Conservation (phyloP, 371 early-diverging fungal species). For the Mucor irregularis region DNA sequence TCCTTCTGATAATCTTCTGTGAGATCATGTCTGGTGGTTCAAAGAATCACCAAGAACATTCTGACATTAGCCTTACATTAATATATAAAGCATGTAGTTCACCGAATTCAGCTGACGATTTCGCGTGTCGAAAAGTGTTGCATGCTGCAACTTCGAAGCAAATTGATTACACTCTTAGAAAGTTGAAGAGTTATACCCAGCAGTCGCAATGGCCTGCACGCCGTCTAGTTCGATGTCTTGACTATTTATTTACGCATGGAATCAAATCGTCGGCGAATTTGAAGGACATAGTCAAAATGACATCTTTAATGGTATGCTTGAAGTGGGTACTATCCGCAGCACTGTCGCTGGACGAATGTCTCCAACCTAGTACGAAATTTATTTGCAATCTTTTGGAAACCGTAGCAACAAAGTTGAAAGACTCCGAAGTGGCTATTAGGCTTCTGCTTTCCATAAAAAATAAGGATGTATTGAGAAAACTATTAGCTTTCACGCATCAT, state of each 20-base stretch:
- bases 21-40: too few relatives aligned
- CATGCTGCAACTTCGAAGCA: conserved; percentile 6
- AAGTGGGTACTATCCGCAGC: neutral
- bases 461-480: neutral
- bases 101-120: neutral
- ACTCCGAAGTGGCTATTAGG: too few relatives aligned
- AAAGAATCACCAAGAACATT: too few relatives aligned
- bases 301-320: conserved; percentile 6
- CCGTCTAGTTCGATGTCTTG: conserved; percentile 19
- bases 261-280: neutral
- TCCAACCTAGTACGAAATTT: neutral
- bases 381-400: conserved; percentile 1
- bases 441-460: neutral
- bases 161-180: conserved; percentile 9
- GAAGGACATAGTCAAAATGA: neutral
- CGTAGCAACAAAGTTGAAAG: neutral
- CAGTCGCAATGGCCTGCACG: conserved; percentile 8
- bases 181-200: conserved; percentile 8
- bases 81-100: conserved; percentile 9
- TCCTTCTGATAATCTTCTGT: too few relatives aligned
- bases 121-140: neutral
- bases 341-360: neutral
- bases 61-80: conserved; percentile 4
- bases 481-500: neutral
- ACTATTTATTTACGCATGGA: conserved; percentile 2